These are phyloP conservation scores for Claviceps digitariae DNA, from an alignment of 2,329 filamentous ascomycete genomes.

Conservation along the genomic window DNA sequence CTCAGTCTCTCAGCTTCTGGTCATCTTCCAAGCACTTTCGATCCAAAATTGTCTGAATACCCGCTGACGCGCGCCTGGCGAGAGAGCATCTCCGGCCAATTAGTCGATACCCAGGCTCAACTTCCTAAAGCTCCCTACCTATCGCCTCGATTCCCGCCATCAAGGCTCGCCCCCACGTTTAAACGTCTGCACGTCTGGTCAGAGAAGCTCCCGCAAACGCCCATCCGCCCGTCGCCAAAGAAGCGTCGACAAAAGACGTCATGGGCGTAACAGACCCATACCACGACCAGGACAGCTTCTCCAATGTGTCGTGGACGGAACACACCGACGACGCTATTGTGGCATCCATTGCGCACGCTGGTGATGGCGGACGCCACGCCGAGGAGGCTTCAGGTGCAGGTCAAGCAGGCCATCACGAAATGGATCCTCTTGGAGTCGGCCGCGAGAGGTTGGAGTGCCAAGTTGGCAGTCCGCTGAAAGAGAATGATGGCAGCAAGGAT, in stretches of 20 bases:
- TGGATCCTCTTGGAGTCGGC: constrained; percentile 49
- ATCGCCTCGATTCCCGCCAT: no score
- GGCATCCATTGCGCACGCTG: constrained; percentile 9
- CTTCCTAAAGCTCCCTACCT: no score
- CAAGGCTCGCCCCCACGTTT: no score
- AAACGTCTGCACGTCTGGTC: no score
- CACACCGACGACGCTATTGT: constrained; percentile 29
- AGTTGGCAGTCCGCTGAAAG: constrained; percentile 76
- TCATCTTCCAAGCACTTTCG: neutral
- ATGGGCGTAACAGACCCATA: constrained; percentile 41
- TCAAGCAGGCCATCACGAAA: constrained; percentile 28
- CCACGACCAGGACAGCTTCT: constrained; percentile 55
- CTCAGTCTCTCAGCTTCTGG: neutral
- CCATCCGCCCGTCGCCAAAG: neutral
- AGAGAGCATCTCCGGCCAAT: neutral
- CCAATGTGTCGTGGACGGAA: constrained; percentile 68
- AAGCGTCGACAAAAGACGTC: neutral
- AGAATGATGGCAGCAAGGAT: constrained; percentile 93
- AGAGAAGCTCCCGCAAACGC: no score
- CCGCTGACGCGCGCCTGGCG: neutral
- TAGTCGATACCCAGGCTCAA: neutral
- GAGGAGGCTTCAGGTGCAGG: constrained; percentile 29
- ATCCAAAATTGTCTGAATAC: neutral
- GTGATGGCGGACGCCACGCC: constrained; percentile 18
- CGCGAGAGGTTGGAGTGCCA: constrained; percentile 69